Evolutionary conservation across 2,329 filamentous ascomycete genomes (phyloP).

Genomic region (Emydomyces testavorans): DNA sequence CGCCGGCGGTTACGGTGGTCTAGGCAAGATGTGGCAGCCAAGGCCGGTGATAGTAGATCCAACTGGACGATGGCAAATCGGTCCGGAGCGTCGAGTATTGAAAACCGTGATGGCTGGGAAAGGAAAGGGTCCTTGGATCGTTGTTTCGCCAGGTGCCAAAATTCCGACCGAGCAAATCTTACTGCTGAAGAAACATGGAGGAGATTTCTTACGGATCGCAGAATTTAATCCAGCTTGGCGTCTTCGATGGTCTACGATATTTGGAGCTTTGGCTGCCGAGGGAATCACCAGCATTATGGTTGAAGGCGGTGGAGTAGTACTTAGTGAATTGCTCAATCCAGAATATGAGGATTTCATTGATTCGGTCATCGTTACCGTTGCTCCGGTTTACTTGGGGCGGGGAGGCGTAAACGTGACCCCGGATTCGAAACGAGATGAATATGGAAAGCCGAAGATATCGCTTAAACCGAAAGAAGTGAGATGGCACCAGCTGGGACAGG

Average conservation of each 20-base stretch:
- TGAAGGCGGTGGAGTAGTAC: conserved; percentile 72
- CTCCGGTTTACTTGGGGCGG: conserved; percentile 77
- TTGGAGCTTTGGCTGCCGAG: conserved; percentile 46
- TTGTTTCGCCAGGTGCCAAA: conserved; percentile 43
- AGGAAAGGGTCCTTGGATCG: conserved; percentile 62
- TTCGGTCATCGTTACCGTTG: conserved; percentile 76
- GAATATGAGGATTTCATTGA: conserved; percentile 53
- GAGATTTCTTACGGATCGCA: conserved; percentile 35
- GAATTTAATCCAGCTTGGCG: conserved; percentile 34
- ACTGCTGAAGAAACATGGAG: conserved; percentile 37
- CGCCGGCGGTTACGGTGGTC: conserved; percentile 45
- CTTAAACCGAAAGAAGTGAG: conserved; percentile 54
- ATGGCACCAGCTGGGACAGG: conserved; percentile 70
- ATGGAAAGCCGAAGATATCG: conserved; percentile 47
- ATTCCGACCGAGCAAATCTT: conserved; percentile 38
- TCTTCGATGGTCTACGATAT: conserved; percentile 54
- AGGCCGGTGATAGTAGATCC: conserved; percentile 76
- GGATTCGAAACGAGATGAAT: conserved; percentile 41
- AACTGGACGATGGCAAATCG: conserved; percentile 57
- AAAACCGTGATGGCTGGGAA: conserved; percentile 50
- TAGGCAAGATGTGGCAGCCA: conserved; percentile 52
- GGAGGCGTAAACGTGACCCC: conserved; percentile 73
- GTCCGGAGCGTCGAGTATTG: conserved; percentile 52
- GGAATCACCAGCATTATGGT: conserved; percentile 75
- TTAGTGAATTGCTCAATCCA: conserved; percentile 65